Evolutionary conservation across 257 asterid genomes (phyloP), one percentile per base, ranked within the genome.

Genomic region (Mitragyna speciosa): DNA sequence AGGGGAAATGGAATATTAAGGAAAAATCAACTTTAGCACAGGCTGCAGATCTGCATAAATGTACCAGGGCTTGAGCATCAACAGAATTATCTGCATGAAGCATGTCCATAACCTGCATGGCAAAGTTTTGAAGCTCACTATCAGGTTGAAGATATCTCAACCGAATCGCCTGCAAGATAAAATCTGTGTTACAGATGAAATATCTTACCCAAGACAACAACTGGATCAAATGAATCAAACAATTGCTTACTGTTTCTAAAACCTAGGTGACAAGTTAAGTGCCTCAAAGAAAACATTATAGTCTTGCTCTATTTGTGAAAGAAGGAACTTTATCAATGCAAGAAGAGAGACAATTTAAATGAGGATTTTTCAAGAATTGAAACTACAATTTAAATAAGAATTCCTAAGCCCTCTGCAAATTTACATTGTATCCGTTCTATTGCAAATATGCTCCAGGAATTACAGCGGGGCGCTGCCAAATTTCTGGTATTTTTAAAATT

Each of bases 31-130:
- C 66, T 22, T 41, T 28, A 33, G 75, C 70, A 81, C 58, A 80
- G 54, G 36, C 69, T 78, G 52, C 52, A 77, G 78, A 78, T 64
- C 47, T 73, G 71, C 76, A 39, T 76, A 77, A 78, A 78, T 71
- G 83, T 90, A 96, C 99, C 98, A 94, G 86, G 82, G 97, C 90
- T 91, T 96, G 99, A 80, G 99, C 98, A 89, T 94, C 99, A 78
- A 84, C 70, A 30, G 83, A 76, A 80, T 87, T 87, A 82, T 92
- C 98, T 4, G 88, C 78, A 71, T 81, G 93, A 84, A 96, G 98
- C 98, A 96, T 92, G 82, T 91, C 96, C 87, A 94, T 82, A 80
- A 90, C 93, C 86, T 87, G 96, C 84, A 86, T 58, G 17, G 93
- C 92, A 78, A 85, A 91, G 82, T 84, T 89, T 86, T 91, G 97